These are phyloP conservation scores for Hirsutella minnesotensis DNA, from an alignment of 2,329 filamentous ascomycete genomes.

Conservation along the genomic window DNA sequence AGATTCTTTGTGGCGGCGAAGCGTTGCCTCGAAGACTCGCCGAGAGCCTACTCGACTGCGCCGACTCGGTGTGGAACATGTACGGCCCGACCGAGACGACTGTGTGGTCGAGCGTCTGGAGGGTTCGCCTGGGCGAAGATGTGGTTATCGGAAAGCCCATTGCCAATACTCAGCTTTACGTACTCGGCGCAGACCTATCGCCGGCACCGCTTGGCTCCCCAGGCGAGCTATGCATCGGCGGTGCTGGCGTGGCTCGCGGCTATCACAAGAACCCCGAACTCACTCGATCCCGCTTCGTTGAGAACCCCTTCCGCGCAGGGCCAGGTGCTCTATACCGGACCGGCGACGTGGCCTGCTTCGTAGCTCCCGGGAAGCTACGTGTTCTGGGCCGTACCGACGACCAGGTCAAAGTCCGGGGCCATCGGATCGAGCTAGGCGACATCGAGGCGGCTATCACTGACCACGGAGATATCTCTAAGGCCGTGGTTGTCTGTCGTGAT, in stretches of 20 bases:
- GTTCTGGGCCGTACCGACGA: slow-evolving; percentile 11
- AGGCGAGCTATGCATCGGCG: slow-evolving; percentile 21
- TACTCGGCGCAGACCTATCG: slow-evolving; percentile 22
- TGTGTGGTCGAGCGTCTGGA: slow-evolving; percentile 10
- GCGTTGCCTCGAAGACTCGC: slow-evolving; percentile 5
- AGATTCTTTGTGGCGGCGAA: slow-evolving; percentile 7
- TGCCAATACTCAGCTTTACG: slow-evolving; percentile 21
- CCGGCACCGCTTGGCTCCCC: slow-evolving; percentile 24
- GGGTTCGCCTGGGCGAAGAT: slow-evolving; percentile 9
- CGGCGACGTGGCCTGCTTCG: slow-evolving; percentile 9
- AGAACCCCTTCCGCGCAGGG: slow-evolving; percentile 5
- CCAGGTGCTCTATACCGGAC: slow-evolving; percentile 10
- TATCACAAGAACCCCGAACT: slow-evolving; percentile 7
- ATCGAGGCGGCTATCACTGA: slow-evolving; percentile 7
- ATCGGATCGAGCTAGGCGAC: slow-evolving; percentile 11
- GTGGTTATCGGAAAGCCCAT: slow-evolving; percentile 7
- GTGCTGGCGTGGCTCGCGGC: slow-evolving; percentile 13
- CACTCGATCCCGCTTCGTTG: slow-evolving; percentile 4
- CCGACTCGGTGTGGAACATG: slow-evolving; percentile 10
- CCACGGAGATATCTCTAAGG: slow-evolving; percentile 4
- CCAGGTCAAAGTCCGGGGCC: slow-evolving; percentile 11
- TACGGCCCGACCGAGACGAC: slow-evolving; percentile 19
- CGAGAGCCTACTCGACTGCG: slow-evolving; percentile 4
- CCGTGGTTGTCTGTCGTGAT: slow-evolving; percentile 5
- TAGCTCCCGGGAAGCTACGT: slow-evolving; percentile 4